Conservation (phyloP, 2,329 filamentous ascomycete species). For the Chaetomium sp. region DNA sequence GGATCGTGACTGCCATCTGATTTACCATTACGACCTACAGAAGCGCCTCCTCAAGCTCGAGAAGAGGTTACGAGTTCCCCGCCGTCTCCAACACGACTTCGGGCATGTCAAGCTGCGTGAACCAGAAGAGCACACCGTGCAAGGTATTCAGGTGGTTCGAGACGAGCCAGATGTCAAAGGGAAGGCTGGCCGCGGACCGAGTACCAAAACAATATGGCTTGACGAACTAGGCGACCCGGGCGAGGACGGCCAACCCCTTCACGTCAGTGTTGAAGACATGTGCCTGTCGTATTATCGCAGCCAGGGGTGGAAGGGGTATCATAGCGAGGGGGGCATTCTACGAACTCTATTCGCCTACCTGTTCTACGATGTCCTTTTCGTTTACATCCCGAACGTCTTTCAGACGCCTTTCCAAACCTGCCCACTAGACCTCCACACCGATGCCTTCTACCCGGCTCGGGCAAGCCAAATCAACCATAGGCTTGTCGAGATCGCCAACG, state of each 20-base stretch:
- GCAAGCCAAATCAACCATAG: slow-evolving; percentile 86
- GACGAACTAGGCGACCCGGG: slow-evolving; percentile 64
- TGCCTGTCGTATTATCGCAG: slow-evolving; percentile 83
- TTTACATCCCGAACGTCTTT: slow-evolving; percentile 95
- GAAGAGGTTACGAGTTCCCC: slow-evolving; percentile 77
- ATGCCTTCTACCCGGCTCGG: slow-evolving; percentile 86
- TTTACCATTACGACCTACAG: slow-evolving; percentile 92
- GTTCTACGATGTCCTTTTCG: slow-evolving; percentile 90
- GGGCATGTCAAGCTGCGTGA: slow-evolving; percentile 77
- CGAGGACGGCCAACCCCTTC: slow-evolving; percentile 50
- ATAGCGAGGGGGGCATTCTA: slow-evolving; percentile 87
- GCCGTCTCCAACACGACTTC: slow-evolving; percentile 90
- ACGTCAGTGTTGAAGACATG: slow-evolving; percentile 92
- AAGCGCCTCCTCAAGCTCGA: slow-evolving; percentile 93
- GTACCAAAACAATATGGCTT: slow-evolving; percentile 82
- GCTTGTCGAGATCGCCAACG: slow-evolving; percentile 84
- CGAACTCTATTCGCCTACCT: slow-evolving; percentile 90
- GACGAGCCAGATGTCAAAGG: slow-evolving; percentile 45
- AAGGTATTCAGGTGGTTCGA: slow-evolving; percentile 76
- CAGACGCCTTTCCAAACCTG: slow-evolving; percentile 95
- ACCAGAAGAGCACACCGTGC: slow-evolving; percentile 72
- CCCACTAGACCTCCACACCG: slow-evolving; percentile 88
- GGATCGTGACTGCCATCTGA: slow-evolving; percentile 85
- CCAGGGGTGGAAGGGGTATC: slow-evolving; percentile 91
- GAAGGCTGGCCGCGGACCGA: slow-evolving; percentile 46